phyloP scores from a whole-genome alignment of 176 grass and related monocot genomes.

The Lolium rigidum region DNA sequence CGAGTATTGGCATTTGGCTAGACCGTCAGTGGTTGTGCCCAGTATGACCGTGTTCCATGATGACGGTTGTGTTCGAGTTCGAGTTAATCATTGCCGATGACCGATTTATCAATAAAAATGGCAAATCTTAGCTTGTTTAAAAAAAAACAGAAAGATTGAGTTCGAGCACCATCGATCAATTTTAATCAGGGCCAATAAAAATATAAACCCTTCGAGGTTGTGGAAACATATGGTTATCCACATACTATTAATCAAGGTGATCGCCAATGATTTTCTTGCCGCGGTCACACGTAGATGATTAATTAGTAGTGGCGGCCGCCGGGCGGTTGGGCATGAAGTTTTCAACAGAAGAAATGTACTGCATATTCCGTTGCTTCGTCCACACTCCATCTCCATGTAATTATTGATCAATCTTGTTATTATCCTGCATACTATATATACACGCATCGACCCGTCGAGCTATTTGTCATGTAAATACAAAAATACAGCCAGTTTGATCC shows the following conservation, averaged over 20 bases:
- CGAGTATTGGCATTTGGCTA: too few relatives aligned
- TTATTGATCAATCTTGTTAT: constrained; percentile 14
- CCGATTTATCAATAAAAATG: too few relatives aligned
- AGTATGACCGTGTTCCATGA: too few relatives aligned
- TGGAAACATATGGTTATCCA: too few relatives aligned
- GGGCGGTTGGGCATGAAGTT: background rate
- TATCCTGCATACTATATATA: background rate
- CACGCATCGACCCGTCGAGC: background rate
- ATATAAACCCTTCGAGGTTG: too few relatives aligned
- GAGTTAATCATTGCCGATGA: too few relatives aligned
- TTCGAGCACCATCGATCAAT: too few relatives aligned
- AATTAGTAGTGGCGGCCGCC: background rate
- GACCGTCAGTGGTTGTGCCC: too few relatives aligned
- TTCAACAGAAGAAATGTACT: constrained; percentile 16
- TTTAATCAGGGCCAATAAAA: too few relatives aligned
- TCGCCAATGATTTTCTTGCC: constrained; percentile 8
- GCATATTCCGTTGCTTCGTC: background rate
- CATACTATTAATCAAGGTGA: background rate
- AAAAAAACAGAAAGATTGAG: too few relatives aligned
- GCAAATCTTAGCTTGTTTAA: too few relatives aligned
- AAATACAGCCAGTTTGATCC: constrained; percentile 30
- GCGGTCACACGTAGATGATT: background rate
- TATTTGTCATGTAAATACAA: constrained; percentile 20
- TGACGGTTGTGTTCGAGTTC: too few relatives aligned
- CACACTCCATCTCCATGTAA: background rate